A percentile compares a stretch with the other conserved stretches of the same genome.
Conservation (phyloP, 805 yeast species). For the Saccharomycopsis oosterbeekiorum region DNA sequence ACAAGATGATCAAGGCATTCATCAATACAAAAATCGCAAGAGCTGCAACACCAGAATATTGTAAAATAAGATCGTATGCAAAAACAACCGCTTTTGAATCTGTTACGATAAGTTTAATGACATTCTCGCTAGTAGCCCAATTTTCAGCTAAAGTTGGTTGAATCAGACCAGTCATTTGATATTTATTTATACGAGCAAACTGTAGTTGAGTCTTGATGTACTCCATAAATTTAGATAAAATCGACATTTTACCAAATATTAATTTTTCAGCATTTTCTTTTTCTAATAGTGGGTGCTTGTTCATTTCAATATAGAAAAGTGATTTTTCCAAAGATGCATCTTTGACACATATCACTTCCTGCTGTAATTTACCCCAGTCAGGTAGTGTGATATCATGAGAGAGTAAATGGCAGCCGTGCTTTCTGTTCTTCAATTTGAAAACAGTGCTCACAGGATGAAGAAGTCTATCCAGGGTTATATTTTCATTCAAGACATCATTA, state of each 20-base stretch:
- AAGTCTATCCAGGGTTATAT: constrained; percentile 22
- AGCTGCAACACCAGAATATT: constrained; percentile 4
- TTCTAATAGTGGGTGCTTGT: constrained; percentile 42
- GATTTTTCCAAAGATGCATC: constrained; percentile 60
- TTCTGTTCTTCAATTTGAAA: constrained; percentile 58
- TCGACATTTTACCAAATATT: constrained; percentile 17
- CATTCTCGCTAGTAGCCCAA: neutral
- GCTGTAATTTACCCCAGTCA: constrained; percentile 75
- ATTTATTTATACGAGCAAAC: neutral
- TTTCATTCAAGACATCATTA: constrained; percentile 28
- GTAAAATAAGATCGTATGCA: neutral
- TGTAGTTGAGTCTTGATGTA: constrained; percentile 16
- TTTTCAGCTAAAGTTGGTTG: neutral
- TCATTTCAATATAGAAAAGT: constrained; percentile 65
- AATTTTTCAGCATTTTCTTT: constrained; percentile 23
- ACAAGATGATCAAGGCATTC: constrained; percentile 13
- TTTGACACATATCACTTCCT: constrained; percentile 80
- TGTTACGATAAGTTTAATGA: neutral
- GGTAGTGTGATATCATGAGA: constrained; percentile 72
- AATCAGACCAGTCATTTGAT: neutral
- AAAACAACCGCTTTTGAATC: neutral
- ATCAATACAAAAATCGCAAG: neutral
- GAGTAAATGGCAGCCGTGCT: constrained; percentile 58
- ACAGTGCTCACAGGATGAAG: constrained; percentile 53
- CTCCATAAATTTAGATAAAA: constrained; percentile 20